Percentiles rank a stretch among this genome's conserved stretches.
Evolutionary conservation across 2,329 filamentous ascomycete genomes (phyloP).

Genomic region (Pochonia chlamydosporia): DNA sequence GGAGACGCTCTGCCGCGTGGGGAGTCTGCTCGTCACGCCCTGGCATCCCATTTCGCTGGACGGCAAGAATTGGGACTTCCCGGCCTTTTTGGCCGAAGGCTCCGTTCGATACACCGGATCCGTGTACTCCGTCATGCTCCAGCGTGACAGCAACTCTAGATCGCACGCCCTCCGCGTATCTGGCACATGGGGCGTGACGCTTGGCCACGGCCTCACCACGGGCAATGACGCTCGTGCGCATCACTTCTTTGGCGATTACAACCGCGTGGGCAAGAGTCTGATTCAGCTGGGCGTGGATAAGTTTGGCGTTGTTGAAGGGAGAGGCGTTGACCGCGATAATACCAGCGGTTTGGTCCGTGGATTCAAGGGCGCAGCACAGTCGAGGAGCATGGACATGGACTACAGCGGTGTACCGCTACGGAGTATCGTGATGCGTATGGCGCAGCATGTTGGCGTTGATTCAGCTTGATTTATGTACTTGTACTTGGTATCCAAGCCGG

Average conservation of each 20-base stretch:
- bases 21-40: conserved; percentile 45
- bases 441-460: no score
- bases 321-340: conserved; percentile 33
- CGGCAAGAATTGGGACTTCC: conserved; percentile 40
- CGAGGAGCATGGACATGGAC: neutral
- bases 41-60: conserved; percentile 51
- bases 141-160: conserved; percentile 34
- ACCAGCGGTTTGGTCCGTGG: conserved; percentile 32
- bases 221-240: conserved; percentile 34
- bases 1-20: conserved; percentile 39
- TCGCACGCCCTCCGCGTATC: conserved; percentile 46
- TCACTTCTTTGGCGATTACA: conserved; percentile 48
- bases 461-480: no score
- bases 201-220: conserved; percentile 48
- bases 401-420: neutral
- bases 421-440: neutral
- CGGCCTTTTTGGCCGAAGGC: conserved; percentile 27
- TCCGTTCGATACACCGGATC: conserved; percentile 39
- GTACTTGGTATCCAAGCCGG: no score
- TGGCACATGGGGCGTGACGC: conserved; percentile 47
- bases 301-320: conserved; percentile 37
- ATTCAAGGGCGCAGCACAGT: conserved; percentile 11
- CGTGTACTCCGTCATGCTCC: conserved; percentile 53
- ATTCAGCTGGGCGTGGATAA: conserved; percentile 24
- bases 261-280: conserved; percentile 34